Conservation (phyloP, 2,329 filamentous ascomycete species). For the Diaporthe destruens region DNA sequence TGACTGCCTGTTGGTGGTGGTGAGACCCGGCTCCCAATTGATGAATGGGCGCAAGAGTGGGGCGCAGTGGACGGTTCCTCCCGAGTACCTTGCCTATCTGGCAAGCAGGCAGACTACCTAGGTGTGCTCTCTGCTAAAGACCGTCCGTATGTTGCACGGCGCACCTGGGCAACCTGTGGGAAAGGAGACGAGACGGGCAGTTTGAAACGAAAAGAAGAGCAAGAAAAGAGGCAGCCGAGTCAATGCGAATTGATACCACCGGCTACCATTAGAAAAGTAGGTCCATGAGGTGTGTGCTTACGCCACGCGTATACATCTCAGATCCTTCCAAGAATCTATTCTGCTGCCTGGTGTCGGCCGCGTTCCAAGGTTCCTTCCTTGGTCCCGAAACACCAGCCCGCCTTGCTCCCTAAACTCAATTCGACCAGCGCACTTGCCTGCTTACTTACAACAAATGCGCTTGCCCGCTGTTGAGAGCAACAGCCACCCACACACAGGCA, state of each 20-base stretch:
- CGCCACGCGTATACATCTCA: slow-evolving; percentile 4
- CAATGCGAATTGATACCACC: neutral
- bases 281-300: slow-evolving; percentile 3
- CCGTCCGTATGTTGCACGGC: neutral
- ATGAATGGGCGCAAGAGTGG: neutral
- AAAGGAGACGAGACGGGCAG: neutral
- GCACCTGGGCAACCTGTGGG: neutral
- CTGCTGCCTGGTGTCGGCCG: slow-evolving; percentile 35
- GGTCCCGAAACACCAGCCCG: slow-evolving; percentile 23
- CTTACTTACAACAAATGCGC: too few relatives aligned
- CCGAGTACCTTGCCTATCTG: slow-evolving; percentile 10
- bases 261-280: neutral
- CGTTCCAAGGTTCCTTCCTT: neutral
- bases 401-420: slow-evolving; percentile 21
- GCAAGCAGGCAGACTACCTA: neutral
- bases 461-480: too few relatives aligned
- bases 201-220: neutral
- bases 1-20: slow-evolving; percentile 10
- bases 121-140: neutral
- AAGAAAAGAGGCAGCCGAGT: neutral
- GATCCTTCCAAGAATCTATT: slow-evolving; percentile 36
- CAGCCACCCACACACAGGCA: neutral
- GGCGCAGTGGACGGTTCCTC: slow-evolving; percentile 15
- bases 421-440: neutral
- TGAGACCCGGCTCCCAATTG: slow-evolving; percentile 5